Base-by-base conservation (phyloP, 1,284 basidiomycete genomes). In the Volvariella surrecta region DNA sequence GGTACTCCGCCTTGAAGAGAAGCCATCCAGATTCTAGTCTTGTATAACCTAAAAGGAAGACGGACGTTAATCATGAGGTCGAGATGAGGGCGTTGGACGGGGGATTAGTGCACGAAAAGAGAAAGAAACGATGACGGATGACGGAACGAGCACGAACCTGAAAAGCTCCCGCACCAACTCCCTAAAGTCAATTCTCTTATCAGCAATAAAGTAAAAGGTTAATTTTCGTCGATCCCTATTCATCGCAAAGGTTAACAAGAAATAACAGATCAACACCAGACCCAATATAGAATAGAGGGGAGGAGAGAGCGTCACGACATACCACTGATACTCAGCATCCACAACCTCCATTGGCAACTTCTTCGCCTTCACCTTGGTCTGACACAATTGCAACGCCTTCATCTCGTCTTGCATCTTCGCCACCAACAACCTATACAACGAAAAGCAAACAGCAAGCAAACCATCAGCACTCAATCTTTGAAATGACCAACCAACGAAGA, bases 261-360 rank as follows among this genome's bases (percentile, higher is more conserved):
- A 40, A 16, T 10, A 37, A 43, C 4, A n/a, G n/a, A n/a, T n/a
- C n/a, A n/a, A n/a, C n/a, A 37, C 6, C 19, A 32, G 24, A 41
- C 15, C 21, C 8, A 16, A 31, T 37, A 44, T 17, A 39, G 13
- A n/a, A n/a, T n/a, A n/a, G 6, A 28, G 31, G 16, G 30, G 37
- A 17, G 15, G 34, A 19, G 18, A n/a, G 38, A n/a, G 21, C 47
- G 10, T 68, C 82, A 15, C 6, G 30, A 15, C 34, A 32, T 47
- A 90, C 90, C 90, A 98, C 62, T 99, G 95, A 70, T 95, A 97
- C 66, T 98, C 95, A 22, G 93, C 94, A 59, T 96, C 93, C 45
- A 96, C 84, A 46, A 99, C 92, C 63, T 94, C 89, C 95, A 99
- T 99, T 13, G 93, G 92, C 56, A 99, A 66, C 57, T 92, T 89